Evolutionary conservation across 805 yeast species (phyloP), one percentile per base, ranked within the genome.

Genomic region (Yarrowia sp.): DNA sequence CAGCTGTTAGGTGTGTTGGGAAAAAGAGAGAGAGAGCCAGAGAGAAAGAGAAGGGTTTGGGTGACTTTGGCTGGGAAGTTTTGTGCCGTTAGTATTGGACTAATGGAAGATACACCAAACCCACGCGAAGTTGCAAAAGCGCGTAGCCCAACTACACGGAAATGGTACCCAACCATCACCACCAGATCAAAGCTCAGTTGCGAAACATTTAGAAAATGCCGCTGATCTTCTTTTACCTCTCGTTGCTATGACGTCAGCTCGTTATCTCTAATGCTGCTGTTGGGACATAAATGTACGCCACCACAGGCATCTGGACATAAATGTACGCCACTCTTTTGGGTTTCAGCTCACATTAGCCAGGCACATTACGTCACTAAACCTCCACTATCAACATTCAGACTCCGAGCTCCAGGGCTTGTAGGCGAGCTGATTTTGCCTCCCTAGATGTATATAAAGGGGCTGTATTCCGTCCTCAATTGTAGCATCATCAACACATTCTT

Each of bases 281-380:
- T 20, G 44, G 44, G 60, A 39, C 60, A 53, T 38, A 53, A 53
- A 38, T 53, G 60, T 38, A 53, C 60, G 60, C 14, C 60, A 53
- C 15, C 4, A 38, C 44, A 19, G 33, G 20, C 19, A 14, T 53
- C 24, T 9, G 46, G 61, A 55, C 61, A 55, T 24, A 55, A 55
- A 19, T 55, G 42, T 55, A 4, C 61, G 61, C 20, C 61, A 55
- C 36, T 13, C 46, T 39, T 55, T 55, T 15, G 40, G n/a, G 36
- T 55, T 30, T n/a, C 7, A 5, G 4, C 1, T 6, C 12, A n/a
- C 61, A 55, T 39, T 0, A 13, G 34, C 9, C 38, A 55, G 38
- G 61, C 61, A 55, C 61, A 55, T 40, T 55, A 55, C 61, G 61
- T 55, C 61, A 55, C 46, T 40, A 24, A 55, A 55, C 61, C 61